Base-by-base conservation (phyloP, 2,329 filamentous ascomycete species). In the Penicillium polonicum region DNA sequence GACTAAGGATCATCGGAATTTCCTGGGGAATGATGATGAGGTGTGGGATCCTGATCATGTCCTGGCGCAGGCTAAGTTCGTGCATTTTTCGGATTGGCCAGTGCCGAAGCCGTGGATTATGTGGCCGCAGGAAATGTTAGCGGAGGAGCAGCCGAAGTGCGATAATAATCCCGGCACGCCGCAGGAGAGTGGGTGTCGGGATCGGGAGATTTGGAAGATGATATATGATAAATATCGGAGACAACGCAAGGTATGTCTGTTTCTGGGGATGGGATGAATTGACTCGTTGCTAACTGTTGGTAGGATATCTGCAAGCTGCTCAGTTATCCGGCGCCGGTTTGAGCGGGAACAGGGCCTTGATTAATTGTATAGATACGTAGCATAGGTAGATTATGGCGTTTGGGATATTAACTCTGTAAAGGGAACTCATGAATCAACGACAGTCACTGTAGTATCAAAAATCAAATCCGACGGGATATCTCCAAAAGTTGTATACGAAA, bases 1-100 rank as follows among this genome's bases (percentile, higher is more conserved):
- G 5, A 65, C 59, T 1, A 75, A 81, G 2, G 72, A 83, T n/a
- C 84, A 87, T 63, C 64, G 64, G 0, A 70, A 72, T 2, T 87
- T 83, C 60, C 65, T 86, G 3, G 82, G 83, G 1, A 65, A 74
- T 17, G 72, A 77, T 2, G 72, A 78, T 3, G 83, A 84, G 60
- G 63, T 67, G 2, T 90, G 87, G 85, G 82, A 89, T 65, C 79
- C 86, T 0, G 74, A 85, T 25, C 72, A 70, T 41, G 78, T 80
- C 1, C 76, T 83, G 52, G 79, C 79, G 15, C 85, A 88, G 65
- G 84, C 85, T 7, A 89, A 88, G 61, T 79, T 88, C 5, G 76
- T 90, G 2, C 88, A 90, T 70, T 90, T 90, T 69, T 87, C 84
- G 13, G 88, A 91, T 67, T 88, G 84, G 84, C 88, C 88, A 1